Evolutionary conservation across 2,329 filamentous ascomycete genomes (phyloP).

Genomic region (Sporothrix variecibatus): DNA sequence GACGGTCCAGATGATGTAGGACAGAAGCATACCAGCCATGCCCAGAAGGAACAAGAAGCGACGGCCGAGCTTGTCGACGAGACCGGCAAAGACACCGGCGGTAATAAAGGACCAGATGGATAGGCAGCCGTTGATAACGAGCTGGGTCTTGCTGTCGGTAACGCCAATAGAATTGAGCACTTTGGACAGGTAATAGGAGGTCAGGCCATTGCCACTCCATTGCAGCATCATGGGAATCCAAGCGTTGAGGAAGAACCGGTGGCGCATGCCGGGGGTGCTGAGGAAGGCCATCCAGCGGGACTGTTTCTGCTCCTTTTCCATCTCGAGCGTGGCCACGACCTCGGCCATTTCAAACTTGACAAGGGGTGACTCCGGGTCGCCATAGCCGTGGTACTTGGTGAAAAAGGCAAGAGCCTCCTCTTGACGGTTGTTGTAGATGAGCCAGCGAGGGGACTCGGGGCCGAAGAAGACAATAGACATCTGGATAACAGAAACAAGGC

Average conservation of each 20-base stretch:
- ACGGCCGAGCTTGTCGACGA: conserved; percentile 30
- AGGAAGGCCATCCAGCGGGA: conserved; percentile 26
- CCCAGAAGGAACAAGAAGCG: conserved; percentile 34
- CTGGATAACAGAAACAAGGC: conserved; percentile 29
- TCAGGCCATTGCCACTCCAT: conserved; percentile 34
- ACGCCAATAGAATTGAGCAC: conserved; percentile 40
- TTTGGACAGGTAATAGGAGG: conserved; percentile 40
- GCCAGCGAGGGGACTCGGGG: conserved; percentile 30
- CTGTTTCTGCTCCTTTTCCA: conserved; percentile 35
- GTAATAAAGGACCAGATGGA: conserved; percentile 32
- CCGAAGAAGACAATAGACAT: conserved; percentile 25
- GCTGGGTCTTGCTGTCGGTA: conserved; percentile 30
- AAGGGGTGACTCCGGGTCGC: conserved; percentile 23
- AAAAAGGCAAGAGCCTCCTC: conserved; percentile 45
- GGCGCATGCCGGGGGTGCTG: conserved; percentile 28
- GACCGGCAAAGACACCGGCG: conserved; percentile 13
- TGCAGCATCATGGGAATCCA: conserved; percentile 29
- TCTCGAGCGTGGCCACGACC: conserved; percentile 39
- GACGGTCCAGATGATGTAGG: conserved; percentile 28
- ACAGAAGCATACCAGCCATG: conserved; percentile 29
- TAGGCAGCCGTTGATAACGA: conserved; percentile 33
- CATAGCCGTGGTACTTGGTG: conserved; percentile 29
- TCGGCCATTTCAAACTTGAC: conserved; percentile 31
- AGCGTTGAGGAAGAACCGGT: conserved; percentile 29
- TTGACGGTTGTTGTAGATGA: conserved; percentile 29